phyloP scores from a whole-genome alignment of 345 rosid species.

The Leavenworthia alabamica region DNA sequence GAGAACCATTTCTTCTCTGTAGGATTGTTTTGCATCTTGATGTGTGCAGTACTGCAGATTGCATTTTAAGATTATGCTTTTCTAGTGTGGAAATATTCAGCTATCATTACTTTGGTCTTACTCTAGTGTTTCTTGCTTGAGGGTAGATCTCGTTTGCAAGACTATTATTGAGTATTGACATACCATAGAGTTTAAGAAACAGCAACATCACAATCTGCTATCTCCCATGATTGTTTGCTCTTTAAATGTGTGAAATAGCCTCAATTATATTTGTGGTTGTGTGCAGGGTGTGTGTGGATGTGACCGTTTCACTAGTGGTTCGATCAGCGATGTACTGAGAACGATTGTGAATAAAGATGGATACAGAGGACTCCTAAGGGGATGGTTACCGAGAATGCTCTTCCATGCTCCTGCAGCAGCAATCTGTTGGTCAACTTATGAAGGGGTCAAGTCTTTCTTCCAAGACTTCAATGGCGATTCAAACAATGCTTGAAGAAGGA shows the following conservation, averaged over 20 bases:
- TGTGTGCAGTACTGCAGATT: not conserved
- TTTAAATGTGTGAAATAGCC: not conserved
- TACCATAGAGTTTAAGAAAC: not conserved
- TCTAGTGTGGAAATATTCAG: not conserved
- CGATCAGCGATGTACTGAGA: constrained; percentile 44
- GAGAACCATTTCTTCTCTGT: not conserved
- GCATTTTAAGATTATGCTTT: not conserved
- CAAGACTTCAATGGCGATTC: too few species aligned
- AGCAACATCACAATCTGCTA: not conserved
- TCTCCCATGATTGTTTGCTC: not conserved
- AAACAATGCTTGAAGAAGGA: too few species aligned
- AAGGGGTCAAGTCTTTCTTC: too few species aligned
- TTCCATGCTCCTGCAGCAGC: too few species aligned
- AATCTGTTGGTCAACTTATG: too few species aligned
- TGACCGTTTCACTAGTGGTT: constrained; percentile 62
- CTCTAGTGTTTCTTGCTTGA: not conserved
- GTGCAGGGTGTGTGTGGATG: constrained; percentile 96
- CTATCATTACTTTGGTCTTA: too few species aligned
- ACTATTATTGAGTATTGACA: too few species aligned
- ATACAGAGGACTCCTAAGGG: constrained; percentile 53
- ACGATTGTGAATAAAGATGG: constrained; percentile 49
- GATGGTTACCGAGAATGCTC: constrained; percentile 34
- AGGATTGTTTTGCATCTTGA: not conserved
- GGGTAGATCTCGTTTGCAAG: not conserved
- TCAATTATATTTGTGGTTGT: constrained; percentile 3